Percentiles rank a stretch among this genome's conserved stretches.
Conservation (phyloP, 495 filamentous ascomycete species). For the Aspergillus biplanus region DNA sequence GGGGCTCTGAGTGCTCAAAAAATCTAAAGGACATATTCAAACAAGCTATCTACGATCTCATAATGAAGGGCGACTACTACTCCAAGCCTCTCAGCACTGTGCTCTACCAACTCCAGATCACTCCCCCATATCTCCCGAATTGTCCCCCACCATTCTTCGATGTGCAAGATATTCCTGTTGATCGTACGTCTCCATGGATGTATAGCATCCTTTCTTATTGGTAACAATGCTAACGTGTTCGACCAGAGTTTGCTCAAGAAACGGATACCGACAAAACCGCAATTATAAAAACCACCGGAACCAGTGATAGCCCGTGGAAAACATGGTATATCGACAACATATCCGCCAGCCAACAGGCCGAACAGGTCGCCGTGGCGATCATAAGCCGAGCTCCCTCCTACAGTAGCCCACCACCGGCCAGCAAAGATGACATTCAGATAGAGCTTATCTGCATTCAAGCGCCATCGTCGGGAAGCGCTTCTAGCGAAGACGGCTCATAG, state of each 20-base stretch:
- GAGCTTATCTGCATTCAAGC: conserved; percentile 48
- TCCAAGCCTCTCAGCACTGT: conserved; percentile 37
- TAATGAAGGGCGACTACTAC: conserved; percentile 35
- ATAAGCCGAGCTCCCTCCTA: conserved; percentile 43
- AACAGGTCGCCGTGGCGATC: conserved; percentile 47
- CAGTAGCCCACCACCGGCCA: conserved; percentile 28
- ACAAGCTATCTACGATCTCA: conserved; percentile 34
- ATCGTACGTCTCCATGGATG: conserved; percentile 32
- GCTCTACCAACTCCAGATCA: conserved; percentile 34
- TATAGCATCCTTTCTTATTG: background rate
- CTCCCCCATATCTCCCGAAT: conserved; percentile 27
- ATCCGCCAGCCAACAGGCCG: conserved; percentile 40
- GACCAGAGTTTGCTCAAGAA: conserved; percentile 42
- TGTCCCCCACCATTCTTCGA: conserved; percentile 43
- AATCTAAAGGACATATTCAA: conserved; percentile 39
- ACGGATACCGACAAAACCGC: conserved; percentile 32
- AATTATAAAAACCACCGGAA: conserved; percentile 37
- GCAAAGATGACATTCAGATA: conserved; percentile 40
- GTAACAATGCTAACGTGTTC: conserved; percentile 7
- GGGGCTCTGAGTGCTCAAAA: conserved; percentile 40
- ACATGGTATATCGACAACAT: conserved; percentile 46
- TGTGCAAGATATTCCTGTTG: conserved; percentile 40
- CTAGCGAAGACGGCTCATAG: conserved; percentile 10
- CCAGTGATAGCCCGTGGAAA: conserved; percentile 39
- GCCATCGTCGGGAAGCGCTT: conserved; percentile 26